Conservation (phyloP, 306 rosid species). For the Sicyos baderoa region DNA sequence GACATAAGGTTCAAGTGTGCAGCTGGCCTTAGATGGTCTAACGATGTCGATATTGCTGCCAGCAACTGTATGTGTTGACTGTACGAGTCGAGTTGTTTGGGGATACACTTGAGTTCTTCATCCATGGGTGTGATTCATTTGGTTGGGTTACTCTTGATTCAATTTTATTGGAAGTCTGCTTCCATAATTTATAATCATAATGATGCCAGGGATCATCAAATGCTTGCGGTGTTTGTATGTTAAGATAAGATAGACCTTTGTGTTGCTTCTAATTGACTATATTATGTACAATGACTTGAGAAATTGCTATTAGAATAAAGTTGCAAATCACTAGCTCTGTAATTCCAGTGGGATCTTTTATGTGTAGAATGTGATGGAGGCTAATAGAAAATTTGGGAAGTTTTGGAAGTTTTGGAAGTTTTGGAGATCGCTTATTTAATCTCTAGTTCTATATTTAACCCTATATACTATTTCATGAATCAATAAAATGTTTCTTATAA, state of each 20-base stretch:
- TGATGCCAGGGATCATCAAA: constrained; percentile 20
- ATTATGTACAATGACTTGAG: neutral
- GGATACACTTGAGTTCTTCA: constrained; percentile 13
- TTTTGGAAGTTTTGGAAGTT: neutral
- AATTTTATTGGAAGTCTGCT: constrained; percentile 16
- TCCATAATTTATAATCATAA: constrained; percentile 7
- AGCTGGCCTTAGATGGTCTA: constrained; percentile 25
- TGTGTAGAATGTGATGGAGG: neutral
- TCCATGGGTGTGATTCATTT: constrained; percentile 15
- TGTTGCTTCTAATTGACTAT: constrained; percentile 5
- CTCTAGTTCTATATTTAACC: too few relatives aligned
- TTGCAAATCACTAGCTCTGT: neutral
- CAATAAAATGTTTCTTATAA: too few relatives aligned
- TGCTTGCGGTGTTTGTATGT: constrained; percentile 15
- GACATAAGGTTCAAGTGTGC: constrained; percentile 19
- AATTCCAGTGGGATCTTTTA: neutral
- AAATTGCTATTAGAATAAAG: constrained; percentile 10
- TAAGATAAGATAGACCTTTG: constrained; percentile 13
- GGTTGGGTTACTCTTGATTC: constrained; percentile 16
- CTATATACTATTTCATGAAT: too few relatives aligned
- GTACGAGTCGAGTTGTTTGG: constrained; percentile 17
- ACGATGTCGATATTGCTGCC: constrained; percentile 22
- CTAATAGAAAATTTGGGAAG: neutral
- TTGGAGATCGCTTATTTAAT: too few relatives aligned
- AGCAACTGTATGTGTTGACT: constrained; percentile 24